Conservation (phyloP, 139 green algal species). For the Chlamydomonas sp. region DNA sequence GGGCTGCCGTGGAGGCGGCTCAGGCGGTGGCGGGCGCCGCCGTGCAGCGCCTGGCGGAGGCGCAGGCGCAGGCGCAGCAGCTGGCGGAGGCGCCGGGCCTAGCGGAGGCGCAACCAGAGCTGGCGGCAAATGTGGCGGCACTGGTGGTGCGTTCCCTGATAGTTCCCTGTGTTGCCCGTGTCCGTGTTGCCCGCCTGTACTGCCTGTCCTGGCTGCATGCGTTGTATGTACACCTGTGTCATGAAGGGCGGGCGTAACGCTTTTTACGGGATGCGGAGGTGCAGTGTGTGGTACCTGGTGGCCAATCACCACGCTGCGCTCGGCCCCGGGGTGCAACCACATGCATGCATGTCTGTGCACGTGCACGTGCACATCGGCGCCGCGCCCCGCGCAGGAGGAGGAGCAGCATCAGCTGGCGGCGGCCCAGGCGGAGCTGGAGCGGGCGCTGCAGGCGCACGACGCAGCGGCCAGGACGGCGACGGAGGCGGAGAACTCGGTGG, state of each 20-base stretch:
- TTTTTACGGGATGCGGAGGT: too few relatives aligned
- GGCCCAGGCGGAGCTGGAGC: slow-evolving; percentile 11
- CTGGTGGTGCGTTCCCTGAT: not conserved
- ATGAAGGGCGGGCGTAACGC: too few relatives aligned
- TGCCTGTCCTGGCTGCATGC: too few relatives aligned
- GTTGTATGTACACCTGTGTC: too few relatives aligned
- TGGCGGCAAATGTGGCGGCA: not conserved
- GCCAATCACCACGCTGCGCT: too few relatives aligned
- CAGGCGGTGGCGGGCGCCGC: not conserved
- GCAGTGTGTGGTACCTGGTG: too few relatives aligned
- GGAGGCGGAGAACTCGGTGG: slow-evolving; percentile 29
- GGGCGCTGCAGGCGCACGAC: slow-evolving; percentile 1
- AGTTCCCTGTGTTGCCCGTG: too few relatives aligned
- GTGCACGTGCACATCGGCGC: not conserved
- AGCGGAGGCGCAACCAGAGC: not conserved
- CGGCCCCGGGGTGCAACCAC: too few relatives aligned
- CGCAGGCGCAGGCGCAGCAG: slow-evolving; percentile 14
- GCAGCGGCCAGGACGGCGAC: slow-evolving; percentile 2
- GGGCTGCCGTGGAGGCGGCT: not conserved
- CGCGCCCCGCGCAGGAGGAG: not conserved
- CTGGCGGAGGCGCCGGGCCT: not conserved
- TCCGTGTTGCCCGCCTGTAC: too few relatives aligned
- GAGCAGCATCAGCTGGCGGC: slow-evolving; percentile 29
- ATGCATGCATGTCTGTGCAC: too few relatives aligned
- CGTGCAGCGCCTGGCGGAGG: not conserved